phyloP scores from a whole-genome alignment of 345 rosid genomes.

The Noccaea caerulescens region DNA sequence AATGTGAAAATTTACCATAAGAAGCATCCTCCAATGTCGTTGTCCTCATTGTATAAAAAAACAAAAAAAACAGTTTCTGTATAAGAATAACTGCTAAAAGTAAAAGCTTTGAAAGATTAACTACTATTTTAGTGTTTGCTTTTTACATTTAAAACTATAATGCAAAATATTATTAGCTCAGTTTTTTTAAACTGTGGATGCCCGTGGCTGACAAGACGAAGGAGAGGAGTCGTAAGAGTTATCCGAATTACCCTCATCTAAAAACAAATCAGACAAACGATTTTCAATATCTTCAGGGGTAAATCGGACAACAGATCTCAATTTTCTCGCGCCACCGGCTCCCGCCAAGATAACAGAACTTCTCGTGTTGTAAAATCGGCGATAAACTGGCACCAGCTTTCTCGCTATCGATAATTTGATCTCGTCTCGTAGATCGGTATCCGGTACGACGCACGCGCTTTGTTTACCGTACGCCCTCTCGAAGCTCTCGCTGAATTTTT shows the following conservation, averaged over 20 bases:
- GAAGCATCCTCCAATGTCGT: background rate
- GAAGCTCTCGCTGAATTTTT: slow-evolving; percentile 57
- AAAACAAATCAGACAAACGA: slow-evolving; percentile 54
- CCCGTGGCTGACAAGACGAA: slow-evolving; percentile 31
- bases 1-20: slow-evolving; percentile 2
- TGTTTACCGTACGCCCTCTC: slow-evolving; percentile 60
- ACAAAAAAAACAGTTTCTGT: background rate
- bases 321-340: slow-evolving; percentile 33
- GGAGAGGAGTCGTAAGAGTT: slow-evolving; percentile 15
- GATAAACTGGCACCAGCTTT: slow-evolving; percentile 54
- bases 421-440: slow-evolving; percentile 62
- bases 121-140: slow-evolving; percentile 20
- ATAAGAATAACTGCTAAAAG: background rate
- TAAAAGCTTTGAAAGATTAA: background rate
- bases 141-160: slow-evolving; percentile 26
- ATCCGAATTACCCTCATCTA: slow-evolving; percentile 22
- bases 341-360: slow-evolving; percentile 33
- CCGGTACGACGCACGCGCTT: slow-evolving; percentile 53
- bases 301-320: slow-evolving; percentile 49
- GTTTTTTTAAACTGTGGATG: background rate
- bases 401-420: slow-evolving; percentile 52
- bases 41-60: background rate
- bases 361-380: slow-evolving; percentile 57
- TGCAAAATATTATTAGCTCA: background rate
- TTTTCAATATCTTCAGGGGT: slow-evolving; percentile 73